Evolutionary conservation across 768 basidiomycete species (phyloP), one percentile per base, ranked within the genome.

Genomic region (Termitomyces sp.): DNA sequence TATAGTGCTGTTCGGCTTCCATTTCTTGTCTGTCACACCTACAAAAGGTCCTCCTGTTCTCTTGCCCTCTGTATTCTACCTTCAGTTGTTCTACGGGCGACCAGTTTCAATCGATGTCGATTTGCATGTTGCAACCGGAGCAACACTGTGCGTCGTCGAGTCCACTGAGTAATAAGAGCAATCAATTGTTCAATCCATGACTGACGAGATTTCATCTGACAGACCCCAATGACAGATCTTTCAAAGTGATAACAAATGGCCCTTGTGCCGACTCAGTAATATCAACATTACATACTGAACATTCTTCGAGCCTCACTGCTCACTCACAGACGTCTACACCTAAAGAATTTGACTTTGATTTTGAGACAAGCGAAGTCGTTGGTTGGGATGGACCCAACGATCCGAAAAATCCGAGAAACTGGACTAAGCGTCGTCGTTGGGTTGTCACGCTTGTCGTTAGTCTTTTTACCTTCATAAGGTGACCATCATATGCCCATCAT

Each of bases 391-490:
- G 68, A 21, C 61, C 67, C 8, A 35, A 64, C 7, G 70, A 71
- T 57, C 60, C 61, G 34, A 54, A 53, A 17, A 71, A 71, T 51
- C 69, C 70, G 26, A 60, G 56, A 28, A 76, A 80, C 59, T 82
- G 80, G 81, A 67, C 69, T 12, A 71, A 68, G 49, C 67, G 60
- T 51, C 66, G 63, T 47, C 78, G 77, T 62, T 81, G 80, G 82
- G 71, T 67, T 0, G 77, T 75, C 4, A 80, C 79, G 0, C 64
- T 68, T 19, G 74, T 83, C 45, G 75, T 82, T 14, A 81, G 80
- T 15, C 67, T 72, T 0, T 84, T 79, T 58, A 78, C 81, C 2
- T 83, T 83, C 66, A 82, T 82, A 21, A 73, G 71, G 55, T 68
- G 48, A 17, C 55, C 9, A 30, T 19, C 44, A 34, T 28, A 46